Conservation (phyloP, 148 eudicot species). For the Heliamphora exappendiculata region DNA sequence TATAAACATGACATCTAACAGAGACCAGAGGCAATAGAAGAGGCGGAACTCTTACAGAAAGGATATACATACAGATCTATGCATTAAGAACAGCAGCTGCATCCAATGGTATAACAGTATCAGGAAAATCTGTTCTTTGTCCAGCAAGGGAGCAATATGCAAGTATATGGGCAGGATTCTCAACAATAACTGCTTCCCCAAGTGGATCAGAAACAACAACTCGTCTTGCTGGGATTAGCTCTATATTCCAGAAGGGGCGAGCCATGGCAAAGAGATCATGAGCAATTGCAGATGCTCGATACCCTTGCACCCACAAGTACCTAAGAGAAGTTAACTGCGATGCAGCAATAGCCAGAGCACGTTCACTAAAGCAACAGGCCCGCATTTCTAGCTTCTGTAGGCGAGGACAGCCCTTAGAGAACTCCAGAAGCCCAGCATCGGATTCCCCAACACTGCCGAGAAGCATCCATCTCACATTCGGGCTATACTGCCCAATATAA, state of each 20-base stretch:
- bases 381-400: constrained; percentile 79
- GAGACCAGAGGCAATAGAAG: background rate
- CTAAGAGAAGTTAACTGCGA: constrained; percentile 46
- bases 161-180: constrained; percentile 76
- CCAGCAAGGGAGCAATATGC: constrained; percentile 89
- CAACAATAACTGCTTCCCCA: constrained; percentile 36
- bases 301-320: constrained; percentile 97
- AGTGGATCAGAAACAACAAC: constrained; percentile 22
- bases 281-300: constrained; percentile 41
- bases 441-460: constrained; percentile 73
- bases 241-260: constrained; percentile 77
- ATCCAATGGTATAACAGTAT: constrained; percentile 42
- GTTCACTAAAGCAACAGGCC: constrained; percentile 77
- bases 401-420: constrained; percentile 81
- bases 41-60: constrained; percentile 3
- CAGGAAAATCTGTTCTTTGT: constrained; percentile 66
- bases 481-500: constrained; percentile 64
- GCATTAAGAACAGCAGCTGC: constrained; percentile 12
- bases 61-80: constrained; percentile 11
- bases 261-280: constrained; percentile 46
- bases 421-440: constrained; percentile 69
- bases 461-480: constrained; percentile 88
- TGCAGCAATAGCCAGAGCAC: constrained; percentile 58
- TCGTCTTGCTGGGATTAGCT: constrained; percentile 67
- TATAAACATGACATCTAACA: constrained; percentile 8